A percentile compares a stretch with the other conserved stretches of the same genome.
Evolutionary conservation across 2,329 filamentous ascomycete species (phyloP).

Genomic region (Colletotrichum phormii): DNA sequence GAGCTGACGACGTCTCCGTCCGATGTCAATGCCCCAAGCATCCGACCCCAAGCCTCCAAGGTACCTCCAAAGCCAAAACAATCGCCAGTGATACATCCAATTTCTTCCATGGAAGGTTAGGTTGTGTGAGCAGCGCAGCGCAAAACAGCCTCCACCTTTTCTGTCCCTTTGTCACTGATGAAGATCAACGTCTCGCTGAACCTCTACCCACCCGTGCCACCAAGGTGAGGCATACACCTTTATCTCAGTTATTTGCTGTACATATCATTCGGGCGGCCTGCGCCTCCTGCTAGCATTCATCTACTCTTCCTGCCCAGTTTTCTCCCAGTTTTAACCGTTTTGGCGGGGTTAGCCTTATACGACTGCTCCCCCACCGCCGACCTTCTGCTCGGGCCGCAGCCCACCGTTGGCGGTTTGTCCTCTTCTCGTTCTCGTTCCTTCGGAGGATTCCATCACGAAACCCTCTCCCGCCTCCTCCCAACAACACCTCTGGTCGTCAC

Average conservation of each 20-base stretch:
- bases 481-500: neutral
- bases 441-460: conserved; percentile 25
- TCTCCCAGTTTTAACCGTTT: conserved; percentile 33
- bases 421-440: conserved; percentile 28
- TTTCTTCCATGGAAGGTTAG: neutral
- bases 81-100: neutral
- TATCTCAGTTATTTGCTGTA: conserved; percentile 12
- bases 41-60: neutral
- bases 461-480: neutral
- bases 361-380: conserved; percentile 22
- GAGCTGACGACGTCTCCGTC: conserved; percentile 38
- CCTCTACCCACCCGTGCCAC: neutral
- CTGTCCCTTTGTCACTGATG: conserved; percentile 8
- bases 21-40: conserved; percentile 27
- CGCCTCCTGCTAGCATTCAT: conserved; percentile 31
- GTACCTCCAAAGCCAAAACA: conserved; percentile 5
- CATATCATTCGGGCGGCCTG: conserved; percentile 28
- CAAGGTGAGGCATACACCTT: conserved; percentile 15
- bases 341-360: conserved; percentile 35
- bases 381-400: conserved; percentile 33
- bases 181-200: conserved; percentile 19
- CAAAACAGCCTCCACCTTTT: conserved; percentile 4
- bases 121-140: neutral
- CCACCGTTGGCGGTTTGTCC: conserved; percentile 27
- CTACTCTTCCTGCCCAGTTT: conserved; percentile 16